Base-by-base conservation (phyloP, 257 asterid species). In the Gentiana dahurica region DNA sequence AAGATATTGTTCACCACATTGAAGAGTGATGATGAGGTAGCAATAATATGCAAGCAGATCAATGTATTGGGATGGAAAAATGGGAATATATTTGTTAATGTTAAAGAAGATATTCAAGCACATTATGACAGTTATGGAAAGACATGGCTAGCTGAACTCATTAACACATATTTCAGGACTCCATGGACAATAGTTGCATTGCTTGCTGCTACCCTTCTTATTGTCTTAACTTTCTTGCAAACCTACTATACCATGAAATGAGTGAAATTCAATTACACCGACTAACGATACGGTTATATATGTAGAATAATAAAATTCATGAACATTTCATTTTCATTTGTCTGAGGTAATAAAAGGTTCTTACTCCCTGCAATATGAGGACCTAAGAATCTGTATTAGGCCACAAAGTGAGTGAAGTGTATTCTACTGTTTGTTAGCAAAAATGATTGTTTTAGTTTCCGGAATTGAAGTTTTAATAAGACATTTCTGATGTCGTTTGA, bases 21-120 rank as follows among this genome's bases (percentile, higher is more conserved):
- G 0, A 67, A 73, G 0, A 60, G 68, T 34, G 77, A 78, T 55
- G 74, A 74, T 36, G 59, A 71, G 11, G 66, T 71, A 1, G 45
- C 64, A 13, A 39, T 53, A 3, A 7, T 62, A 4, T 66, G 34
- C 57, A 61, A 47, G 33, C 62, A 38, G 10, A 56, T 66, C 5
- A 49, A 52, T 0, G 46, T 64, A 12, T 58, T 13, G n/a, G 65
- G 35, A 5, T 32, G 34, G 8, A 50, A 44, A 2, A 49, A 39
- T 38, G 59, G 11, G 1, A 10, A 33, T 37, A 33, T 54, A 12
- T n/a, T 12, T n/a, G 15, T 12, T 24, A 5, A 54, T 1, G 43
- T 37, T 8, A 37, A 54, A 34, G 5, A 10, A 34, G 9, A 49
- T 11, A 64, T 64, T 38, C 46, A 37, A 12, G 49, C 37, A 5